Conservation (phyloP, 2,329 filamentous ascomycete genomes). For the Sphaceloma murrayae region DNA sequence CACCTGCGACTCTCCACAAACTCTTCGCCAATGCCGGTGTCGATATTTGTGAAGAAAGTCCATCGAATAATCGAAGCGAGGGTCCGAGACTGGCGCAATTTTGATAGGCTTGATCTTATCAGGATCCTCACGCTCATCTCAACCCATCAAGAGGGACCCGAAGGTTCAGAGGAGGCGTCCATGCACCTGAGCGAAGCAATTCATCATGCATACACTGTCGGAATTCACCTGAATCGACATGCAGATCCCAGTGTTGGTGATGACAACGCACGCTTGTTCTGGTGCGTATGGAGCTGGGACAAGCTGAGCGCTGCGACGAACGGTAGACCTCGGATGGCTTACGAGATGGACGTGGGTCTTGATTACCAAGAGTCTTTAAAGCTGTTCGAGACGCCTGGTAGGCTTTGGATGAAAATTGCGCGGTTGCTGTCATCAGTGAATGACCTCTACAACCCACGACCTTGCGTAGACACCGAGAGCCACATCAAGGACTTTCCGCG, state of each 20-base stretch:
- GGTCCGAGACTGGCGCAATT: constrained; percentile 34
- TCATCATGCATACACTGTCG: constrained; percentile 42
- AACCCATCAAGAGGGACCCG: constrained; percentile 38
- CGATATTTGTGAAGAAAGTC: constrained; percentile 38
- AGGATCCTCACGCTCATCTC: constrained; percentile 39
- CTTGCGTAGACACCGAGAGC: constrained; percentile 22
- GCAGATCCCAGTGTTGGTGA: constrained; percentile 54
- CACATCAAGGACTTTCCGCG: constrained; percentile 16
- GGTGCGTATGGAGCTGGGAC: constrained; percentile 42
- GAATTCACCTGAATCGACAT: constrained; percentile 45
- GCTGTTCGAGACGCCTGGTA: constrained; percentile 38
- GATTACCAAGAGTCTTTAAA: constrained; percentile 35
- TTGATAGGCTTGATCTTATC: constrained; percentile 39
- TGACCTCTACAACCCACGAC: constrained; percentile 38
- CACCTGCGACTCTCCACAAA: constrained; percentile 33
- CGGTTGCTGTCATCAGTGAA: constrained; percentile 40
- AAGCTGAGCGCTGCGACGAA: constrained; percentile 40
- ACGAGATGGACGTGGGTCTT: constrained; percentile 39
- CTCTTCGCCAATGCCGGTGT: constrained; percentile 29
- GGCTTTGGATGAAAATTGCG: constrained; percentile 39
- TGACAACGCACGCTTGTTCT: constrained; percentile 35
- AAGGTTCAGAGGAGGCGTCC: constrained; percentile 37
- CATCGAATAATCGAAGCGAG: constrained; percentile 36
- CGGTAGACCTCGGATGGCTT: constrained; percentile 39
- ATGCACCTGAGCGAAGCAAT: constrained; percentile 41